These are phyloP conservation scores for Arthrobotrys pseudoclavata DNA, from an alignment of 2,329 filamentous ascomycete species.

Conservation along the genomic window DNA sequence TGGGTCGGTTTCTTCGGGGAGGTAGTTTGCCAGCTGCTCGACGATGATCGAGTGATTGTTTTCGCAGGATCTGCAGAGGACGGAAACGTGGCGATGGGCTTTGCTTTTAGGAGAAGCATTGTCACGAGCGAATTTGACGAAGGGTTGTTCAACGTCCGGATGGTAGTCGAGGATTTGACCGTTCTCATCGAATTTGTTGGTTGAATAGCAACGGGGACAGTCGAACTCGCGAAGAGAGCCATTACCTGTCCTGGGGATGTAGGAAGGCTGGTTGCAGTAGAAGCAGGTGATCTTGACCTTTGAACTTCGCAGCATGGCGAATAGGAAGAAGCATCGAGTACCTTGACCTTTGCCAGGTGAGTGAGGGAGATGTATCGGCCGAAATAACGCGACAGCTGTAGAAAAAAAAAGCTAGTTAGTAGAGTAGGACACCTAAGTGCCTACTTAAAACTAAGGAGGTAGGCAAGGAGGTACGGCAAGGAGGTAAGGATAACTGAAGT, in stretches of 20 bases:
- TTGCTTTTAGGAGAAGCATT: slow-evolving; percentile 68
- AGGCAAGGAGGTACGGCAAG: background rate
- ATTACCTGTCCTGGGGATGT: slow-evolving; percentile 73
- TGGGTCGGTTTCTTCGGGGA: slow-evolving; percentile 74
- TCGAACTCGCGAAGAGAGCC: slow-evolving; percentile 76
- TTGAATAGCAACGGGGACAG: slow-evolving; percentile 83
- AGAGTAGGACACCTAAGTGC: background rate
- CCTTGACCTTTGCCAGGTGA: slow-evolving; percentile 61
- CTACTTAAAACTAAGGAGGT: background rate
- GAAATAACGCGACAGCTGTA: slow-evolving; percentile 1
- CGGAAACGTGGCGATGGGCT: slow-evolving; percentile 65
- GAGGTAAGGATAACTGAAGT: background rate
- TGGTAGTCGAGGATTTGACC: slow-evolving; percentile 93
- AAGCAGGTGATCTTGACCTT: slow-evolving; percentile 76
- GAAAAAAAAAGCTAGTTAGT: background rate
- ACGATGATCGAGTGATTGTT: slow-evolving; percentile 90
- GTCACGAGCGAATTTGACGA: slow-evolving; percentile 69
- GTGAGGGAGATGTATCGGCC: slow-evolving; percentile 66
- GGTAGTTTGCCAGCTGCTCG: slow-evolving; percentile 82
- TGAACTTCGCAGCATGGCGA: slow-evolving; percentile 65
- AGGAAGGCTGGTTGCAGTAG: slow-evolving; percentile 78
- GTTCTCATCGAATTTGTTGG: slow-evolving; percentile 90
- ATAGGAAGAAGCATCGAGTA: slow-evolving; percentile 75
- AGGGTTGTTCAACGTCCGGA: slow-evolving; percentile 71
- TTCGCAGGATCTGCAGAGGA: slow-evolving; percentile 82